Evolutionary conservation across 768 basidiomycete genomes (phyloP).

Genomic region (Boletellus emodensis): DNA sequence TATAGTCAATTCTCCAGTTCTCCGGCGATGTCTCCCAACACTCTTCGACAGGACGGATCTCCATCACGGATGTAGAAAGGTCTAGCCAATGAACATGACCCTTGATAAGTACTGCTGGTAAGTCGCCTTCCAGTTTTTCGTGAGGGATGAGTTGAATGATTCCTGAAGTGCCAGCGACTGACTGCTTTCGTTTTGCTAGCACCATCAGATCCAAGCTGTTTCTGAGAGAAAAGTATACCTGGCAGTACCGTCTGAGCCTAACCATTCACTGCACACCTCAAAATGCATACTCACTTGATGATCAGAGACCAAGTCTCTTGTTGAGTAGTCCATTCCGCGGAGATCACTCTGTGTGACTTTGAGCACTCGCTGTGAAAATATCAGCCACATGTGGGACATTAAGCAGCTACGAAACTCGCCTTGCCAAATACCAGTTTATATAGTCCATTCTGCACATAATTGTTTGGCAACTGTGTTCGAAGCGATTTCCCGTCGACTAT

Average conservation of each 20-base stretch:
- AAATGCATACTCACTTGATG: not conserved
- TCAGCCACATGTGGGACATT: no score
- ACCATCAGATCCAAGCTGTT: slow-evolving; percentile 11
- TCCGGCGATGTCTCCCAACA: slow-evolving; percentile 14
- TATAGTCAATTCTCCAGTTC: slow-evolving; percentile 20
- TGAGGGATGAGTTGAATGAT: slow-evolving; percentile 20
- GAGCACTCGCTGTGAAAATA: not conserved
- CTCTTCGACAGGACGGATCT: slow-evolving; percentile 20
- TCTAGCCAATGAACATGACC: slow-evolving; percentile 28
- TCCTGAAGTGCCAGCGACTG: not conserved
- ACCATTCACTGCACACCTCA: not conserved
- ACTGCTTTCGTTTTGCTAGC: slow-evolving; percentile 3
- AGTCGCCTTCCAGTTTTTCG: slow-evolving; percentile 14
- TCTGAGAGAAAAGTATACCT: slow-evolving; percentile 7
- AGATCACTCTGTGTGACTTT: not conserved
- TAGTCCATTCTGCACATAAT: slow-evolving; percentile 5
- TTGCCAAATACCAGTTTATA: slow-evolving; percentile 19
- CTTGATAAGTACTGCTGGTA: slow-evolving; percentile 1
- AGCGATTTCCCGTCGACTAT: slow-evolving; percentile 23
- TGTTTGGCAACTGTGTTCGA: slow-evolving; percentile 9
- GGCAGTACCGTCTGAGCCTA: not conserved
- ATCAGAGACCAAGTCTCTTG: not conserved
- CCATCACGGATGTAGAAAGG: slow-evolving; percentile 17
- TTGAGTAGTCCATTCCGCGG: not conserved
- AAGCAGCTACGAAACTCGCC: slow-evolving; percentile 3